Evolutionary conservation across 2,329 filamentous ascomycete species (phyloP).

Genomic region (Penicillium decumbens): DNA sequence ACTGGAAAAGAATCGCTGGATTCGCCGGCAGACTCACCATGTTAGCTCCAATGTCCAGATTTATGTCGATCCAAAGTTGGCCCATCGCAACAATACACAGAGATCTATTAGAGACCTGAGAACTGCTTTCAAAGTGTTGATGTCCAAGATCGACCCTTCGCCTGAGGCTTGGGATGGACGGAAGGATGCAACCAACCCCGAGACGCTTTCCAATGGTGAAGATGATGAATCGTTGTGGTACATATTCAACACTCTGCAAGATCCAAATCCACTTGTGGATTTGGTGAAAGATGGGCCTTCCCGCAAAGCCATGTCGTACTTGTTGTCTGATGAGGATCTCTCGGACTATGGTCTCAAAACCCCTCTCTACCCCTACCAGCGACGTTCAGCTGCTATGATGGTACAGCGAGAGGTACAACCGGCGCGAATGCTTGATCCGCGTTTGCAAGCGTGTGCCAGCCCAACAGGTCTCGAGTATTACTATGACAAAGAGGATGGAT

Average conservation of each 20-base stretch:
- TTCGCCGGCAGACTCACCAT: constrained; percentile 25
- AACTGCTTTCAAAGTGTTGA: constrained; percentile 36
- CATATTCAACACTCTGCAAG: constrained; percentile 47
- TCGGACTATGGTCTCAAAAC: constrained; percentile 48
- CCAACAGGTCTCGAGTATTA: constrained; percentile 64
- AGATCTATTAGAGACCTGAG: constrained; percentile 33
- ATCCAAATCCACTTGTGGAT: constrained; percentile 35
- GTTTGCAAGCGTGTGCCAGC: constrained; percentile 58
- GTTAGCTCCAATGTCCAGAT: constrained; percentile 28
- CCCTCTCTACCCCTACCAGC: constrained; percentile 70
- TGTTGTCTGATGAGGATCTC: constrained; percentile 26
- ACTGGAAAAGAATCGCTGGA: constrained; percentile 36
- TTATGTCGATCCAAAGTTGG: constrained; percentile 41
- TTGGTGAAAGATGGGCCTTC: constrained; percentile 31
- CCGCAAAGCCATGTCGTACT: constrained; percentile 34
- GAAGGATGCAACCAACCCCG: constrained; percentile 4
- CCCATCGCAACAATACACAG: constrained; percentile 32
- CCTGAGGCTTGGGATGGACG: constrained; percentile 37
- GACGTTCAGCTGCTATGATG: constrained; percentile 76
- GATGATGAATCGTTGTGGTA: constrained; percentile 48
- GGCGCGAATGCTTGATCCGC: constrained; percentile 64
- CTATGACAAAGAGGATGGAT: constrained; percentile 61
- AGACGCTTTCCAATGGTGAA: constrained; percentile 13
- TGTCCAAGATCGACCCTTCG: constrained; percentile 40
- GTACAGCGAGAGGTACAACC: constrained; percentile 70